Percentiles rank a stretch among this genome's conserved stretches.
phyloP scores from a whole-genome alignment of 305 asterid species.

The Euphrasia arctica region DNA sequence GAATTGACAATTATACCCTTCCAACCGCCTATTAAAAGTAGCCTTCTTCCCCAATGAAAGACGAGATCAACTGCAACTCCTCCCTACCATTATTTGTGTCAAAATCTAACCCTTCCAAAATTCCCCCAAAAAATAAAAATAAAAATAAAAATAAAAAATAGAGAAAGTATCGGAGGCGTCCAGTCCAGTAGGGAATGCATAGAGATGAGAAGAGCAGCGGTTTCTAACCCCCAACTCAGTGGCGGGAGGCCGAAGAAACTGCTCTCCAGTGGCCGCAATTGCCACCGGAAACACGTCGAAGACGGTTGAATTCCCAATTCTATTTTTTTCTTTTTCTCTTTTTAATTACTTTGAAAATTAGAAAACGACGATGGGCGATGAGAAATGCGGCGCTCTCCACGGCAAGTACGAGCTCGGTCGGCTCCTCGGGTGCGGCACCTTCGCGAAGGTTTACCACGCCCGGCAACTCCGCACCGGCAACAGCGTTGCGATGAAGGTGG shows the following conservation, averaged over 20 bases:
- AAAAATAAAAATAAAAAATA: too few relatives aligned
- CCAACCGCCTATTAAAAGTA: too few relatives aligned
- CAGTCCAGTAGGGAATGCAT: slow-evolving; percentile 93
- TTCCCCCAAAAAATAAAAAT: too few relatives aligned
- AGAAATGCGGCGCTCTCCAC: slow-evolving; percentile 55
- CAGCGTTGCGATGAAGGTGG: slow-evolving; percentile 64
- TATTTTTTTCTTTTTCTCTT: too few relatives aligned
- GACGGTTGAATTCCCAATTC: slow-evolving; percentile 96
- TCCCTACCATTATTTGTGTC: too few relatives aligned
- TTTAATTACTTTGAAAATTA: too few relatives aligned
- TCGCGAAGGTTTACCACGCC: slow-evolving; percentile 62
- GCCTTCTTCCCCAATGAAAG: too few relatives aligned
- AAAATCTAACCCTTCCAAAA: too few relatives aligned
- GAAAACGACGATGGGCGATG: slow-evolving; percentile 27
- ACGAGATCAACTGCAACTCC: too few relatives aligned
- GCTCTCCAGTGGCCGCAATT: slow-evolving; percentile 68
- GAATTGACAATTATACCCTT: too few relatives aligned
- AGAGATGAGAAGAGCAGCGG: slow-evolving; percentile 70
- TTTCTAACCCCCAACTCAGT: slow-evolving; percentile 47
- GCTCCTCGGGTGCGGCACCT: slow-evolving; percentile 55
- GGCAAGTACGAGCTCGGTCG: slow-evolving; percentile 69
- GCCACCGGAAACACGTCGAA: slow-evolving; percentile 96
- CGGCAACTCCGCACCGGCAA: slow-evolving; percentile 39
- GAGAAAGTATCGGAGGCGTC: background rate
- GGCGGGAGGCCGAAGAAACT: slow-evolving; percentile 53